Percentiles rank a stretch among this genome's conserved stretches.
Evolutionary conservation across 352 stramenopile species (phyloP).

Genomic region (Blastocystis sp.): DNA sequence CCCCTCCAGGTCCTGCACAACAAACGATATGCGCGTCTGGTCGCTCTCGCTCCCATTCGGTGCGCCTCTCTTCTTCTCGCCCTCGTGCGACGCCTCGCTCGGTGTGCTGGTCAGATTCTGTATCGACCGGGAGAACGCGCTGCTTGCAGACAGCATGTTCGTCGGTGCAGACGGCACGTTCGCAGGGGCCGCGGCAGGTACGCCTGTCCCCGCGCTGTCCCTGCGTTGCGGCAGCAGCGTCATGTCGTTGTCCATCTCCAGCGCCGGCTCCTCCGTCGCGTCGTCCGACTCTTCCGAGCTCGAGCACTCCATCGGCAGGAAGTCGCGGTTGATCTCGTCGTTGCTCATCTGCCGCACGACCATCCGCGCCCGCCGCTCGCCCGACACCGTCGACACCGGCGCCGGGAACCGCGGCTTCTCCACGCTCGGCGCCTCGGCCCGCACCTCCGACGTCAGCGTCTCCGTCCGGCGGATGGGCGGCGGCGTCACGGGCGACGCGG

Average conservation of each 20-base stretch:
- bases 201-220: background rate
- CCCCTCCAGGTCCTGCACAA: background rate
- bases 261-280: background rate
- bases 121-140: background rate
- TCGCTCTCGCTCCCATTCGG: background rate
- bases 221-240: background rate
- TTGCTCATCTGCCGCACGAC: background rate
- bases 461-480: background rate
- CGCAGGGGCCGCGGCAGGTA: too few species aligned
- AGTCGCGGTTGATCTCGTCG: background rate
- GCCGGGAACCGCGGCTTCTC: background rate
- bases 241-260: conserved; percentile 5
- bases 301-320: background rate
- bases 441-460: background rate
- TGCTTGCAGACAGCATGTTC: background rate
- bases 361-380: background rate
- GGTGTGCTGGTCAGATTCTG: background rate
- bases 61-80: background rate
- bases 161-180: background rate
- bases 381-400: background rate
- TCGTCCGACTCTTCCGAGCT: background rate
- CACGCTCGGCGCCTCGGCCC: background rate
- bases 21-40: background rate
- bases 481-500: too few species aligned
- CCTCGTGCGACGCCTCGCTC: too few species aligned